Evolutionary conservation across 2,329 filamentous ascomycete genomes (phyloP), one percentile per base, ranked within the genome.

Genomic region (Curvularia verruculosa): DNA sequence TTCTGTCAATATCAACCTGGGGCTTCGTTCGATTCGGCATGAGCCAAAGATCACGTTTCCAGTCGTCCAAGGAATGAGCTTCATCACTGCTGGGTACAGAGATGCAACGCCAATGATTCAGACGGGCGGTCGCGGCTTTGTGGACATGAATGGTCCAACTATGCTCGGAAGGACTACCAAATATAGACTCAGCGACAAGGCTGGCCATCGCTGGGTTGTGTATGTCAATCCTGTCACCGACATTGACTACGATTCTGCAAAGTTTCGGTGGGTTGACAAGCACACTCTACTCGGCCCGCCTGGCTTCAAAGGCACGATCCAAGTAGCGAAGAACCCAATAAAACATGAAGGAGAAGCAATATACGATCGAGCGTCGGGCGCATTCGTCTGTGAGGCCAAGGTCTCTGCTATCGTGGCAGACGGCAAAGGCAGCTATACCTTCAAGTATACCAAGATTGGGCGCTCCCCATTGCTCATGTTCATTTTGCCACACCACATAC

Each of bases 51-150:
- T 98, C 19, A 88, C 85, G 0, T 92, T 96, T 63, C 92, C 93
- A 0, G 72, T 97, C 7, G 87, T 96, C 0, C 94, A 98, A 71
- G 95, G 95, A 10, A 95, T 96, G 87, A 89, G 86, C 0, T 96
- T 92, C 67, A 81, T 96, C 18, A 97, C 93, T 4, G 93, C 83
- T 0, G 75, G 89, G 18, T 98, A 93, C 76, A 82, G 82, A 52
- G 86, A 87, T 28, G 82, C 86, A 0, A 87, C 86, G 7, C 94
- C 94, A 0, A 71, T 88, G 3, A 82, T 98, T 41, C 87, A 93
- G 65, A 74, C 68, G 7, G 89, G 88, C 21, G 87, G 86, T 1
- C 84, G 95, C 1, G 89, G 88, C 58, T 96, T 94, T 80, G 82
- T 83, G 55, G 86, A 83, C 18, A 80, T 97, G 46, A 78, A 64